A percentile compares a stretch with the other conserved stretches of the same genome.
Evolutionary conservation across 2,329 filamentous ascomycete genomes (phyloP).

Genomic region (Epichloe uncinata): DNA sequence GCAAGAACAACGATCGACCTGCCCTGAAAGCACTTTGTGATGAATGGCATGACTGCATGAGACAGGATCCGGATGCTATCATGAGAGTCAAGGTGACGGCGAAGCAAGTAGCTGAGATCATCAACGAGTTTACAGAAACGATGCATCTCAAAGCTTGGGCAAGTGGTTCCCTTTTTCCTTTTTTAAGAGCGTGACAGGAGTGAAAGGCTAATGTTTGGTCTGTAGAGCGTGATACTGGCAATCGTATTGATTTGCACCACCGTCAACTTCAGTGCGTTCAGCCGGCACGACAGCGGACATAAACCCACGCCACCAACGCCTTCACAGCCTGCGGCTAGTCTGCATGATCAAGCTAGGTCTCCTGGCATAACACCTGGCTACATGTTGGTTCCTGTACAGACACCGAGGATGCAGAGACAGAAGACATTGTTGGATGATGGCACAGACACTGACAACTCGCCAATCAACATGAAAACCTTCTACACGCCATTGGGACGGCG

Average conservation of each 20-base stretch:
- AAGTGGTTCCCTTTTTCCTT: constrained; percentile 12
- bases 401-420: constrained; percentile 30
- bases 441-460: constrained; percentile 39
- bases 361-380: constrained; percentile 27
- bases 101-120: constrained; percentile 79
- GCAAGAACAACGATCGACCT: constrained; percentile 51
- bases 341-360: constrained; percentile 12
- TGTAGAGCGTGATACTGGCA: constrained; percentile 37
- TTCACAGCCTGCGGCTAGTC: constrained; percentile 7
- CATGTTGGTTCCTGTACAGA: constrained; percentile 38
- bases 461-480: constrained; percentile 28
- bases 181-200: no score
- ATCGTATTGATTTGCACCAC: constrained; percentile 34
- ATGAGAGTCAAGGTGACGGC: constrained; percentile 71
- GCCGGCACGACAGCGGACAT: constrained; percentile 8
- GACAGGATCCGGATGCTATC: constrained; percentile 62
- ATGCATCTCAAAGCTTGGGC: constrained; percentile 70
- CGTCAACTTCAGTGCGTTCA: constrained; percentile 37
- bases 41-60: constrained; percentile 81
- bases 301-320: neutral
- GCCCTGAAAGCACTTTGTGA: constrained; percentile 61
- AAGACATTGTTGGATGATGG: constrained; percentile 30
- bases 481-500: constrained; percentile 33
- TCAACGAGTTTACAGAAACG: constrained; percentile 85
- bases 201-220: neutral